phyloP scores from a whole-genome alignment of 805 yeast genomes.

The Saturnispora dispora region DNA sequence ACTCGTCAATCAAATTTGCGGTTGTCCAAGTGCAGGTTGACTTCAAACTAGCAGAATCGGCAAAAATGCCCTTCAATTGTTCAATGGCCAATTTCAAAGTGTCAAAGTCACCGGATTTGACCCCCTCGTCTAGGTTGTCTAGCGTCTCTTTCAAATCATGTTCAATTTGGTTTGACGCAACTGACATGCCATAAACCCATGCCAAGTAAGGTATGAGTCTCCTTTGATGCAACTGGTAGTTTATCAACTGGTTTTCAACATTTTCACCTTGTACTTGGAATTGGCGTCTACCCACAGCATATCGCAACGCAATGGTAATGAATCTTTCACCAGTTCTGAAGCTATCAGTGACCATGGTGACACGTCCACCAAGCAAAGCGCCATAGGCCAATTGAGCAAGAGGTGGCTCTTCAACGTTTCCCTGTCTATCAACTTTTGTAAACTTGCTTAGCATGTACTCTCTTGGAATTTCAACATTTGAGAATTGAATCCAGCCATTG shows the following conservation, averaged over 20 bases:
- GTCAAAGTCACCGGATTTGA: conserved; percentile 38
- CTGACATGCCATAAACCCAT: conserved; percentile 63
- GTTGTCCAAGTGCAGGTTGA: conserved; percentile 86
- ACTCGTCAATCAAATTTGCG: conserved; percentile 72
- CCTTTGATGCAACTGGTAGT: conserved; percentile 84
- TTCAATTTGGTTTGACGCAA: conserved; percentile 58
- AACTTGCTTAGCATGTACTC: conserved; percentile 75
- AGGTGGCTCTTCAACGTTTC: conserved; percentile 69
- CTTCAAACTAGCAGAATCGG: conserved; percentile 79
- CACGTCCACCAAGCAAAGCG: conserved; percentile 83
- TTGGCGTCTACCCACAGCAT: conserved; percentile 85
- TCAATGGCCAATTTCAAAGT: conserved; percentile 40
- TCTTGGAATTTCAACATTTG: conserved; percentile 75
- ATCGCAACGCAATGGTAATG: conserved; percentile 76
- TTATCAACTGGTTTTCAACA: conserved; percentile 62
- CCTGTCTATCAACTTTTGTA: conserved; percentile 58
- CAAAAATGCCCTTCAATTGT: conserved; percentile 68
- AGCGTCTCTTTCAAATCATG: conserved; percentile 41
- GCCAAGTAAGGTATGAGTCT: conserved; percentile 82
- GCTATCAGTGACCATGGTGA: conserved; percentile 80
- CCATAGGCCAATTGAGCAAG: conserved; percentile 84
- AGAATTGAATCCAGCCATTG: conserved; percentile 93
- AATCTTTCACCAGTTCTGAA: conserved; percentile 73
- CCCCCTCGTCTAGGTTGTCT: conserved; percentile 45
- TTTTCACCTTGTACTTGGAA: conserved; percentile 45